Conservation (phyloP, 257 asterid species). For the Solanum paucissectum region DNA sequence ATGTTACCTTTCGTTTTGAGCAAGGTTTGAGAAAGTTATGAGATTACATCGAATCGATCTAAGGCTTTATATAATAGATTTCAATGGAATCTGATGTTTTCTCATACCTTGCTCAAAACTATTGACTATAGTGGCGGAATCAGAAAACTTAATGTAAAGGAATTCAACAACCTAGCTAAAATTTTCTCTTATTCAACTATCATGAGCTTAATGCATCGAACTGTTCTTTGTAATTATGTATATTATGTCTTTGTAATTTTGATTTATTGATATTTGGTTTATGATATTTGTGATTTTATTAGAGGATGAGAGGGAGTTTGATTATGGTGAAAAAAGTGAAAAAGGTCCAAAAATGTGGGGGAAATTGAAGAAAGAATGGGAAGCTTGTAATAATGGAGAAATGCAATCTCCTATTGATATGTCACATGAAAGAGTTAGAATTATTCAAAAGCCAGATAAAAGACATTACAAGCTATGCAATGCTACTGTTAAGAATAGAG, state of each 20-base stretch:
- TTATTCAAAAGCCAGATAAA: not conserved
- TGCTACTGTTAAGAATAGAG: conserved; percentile 11
- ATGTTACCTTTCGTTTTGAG: not conserved
- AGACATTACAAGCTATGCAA: conserved; percentile 2
- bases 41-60: not conserved
- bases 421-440: not conserved
- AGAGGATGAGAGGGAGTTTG: conserved; percentile 14
- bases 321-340: not conserved
- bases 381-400: not conserved
- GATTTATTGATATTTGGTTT: not conserved
- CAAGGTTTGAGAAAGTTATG: not conserved
- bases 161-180: not conserved
- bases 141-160: not conserved
- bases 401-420: conserved; percentile 10
- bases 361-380: conserved; percentile 3
- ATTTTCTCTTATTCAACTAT: not conserved
- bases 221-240: not conserved
- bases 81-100: not conserved
- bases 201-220: not conserved
- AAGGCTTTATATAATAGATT: not conserved
- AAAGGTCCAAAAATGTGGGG: conserved; percentile 11
- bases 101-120: not conserved
- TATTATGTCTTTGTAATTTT: not conserved
- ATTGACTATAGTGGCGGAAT: not conserved
- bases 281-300: not conserved